Evolutionary conservation across 1,284 basidiomycete species (phyloP).

Genomic region (Fomitopsis pinicola): DNA sequence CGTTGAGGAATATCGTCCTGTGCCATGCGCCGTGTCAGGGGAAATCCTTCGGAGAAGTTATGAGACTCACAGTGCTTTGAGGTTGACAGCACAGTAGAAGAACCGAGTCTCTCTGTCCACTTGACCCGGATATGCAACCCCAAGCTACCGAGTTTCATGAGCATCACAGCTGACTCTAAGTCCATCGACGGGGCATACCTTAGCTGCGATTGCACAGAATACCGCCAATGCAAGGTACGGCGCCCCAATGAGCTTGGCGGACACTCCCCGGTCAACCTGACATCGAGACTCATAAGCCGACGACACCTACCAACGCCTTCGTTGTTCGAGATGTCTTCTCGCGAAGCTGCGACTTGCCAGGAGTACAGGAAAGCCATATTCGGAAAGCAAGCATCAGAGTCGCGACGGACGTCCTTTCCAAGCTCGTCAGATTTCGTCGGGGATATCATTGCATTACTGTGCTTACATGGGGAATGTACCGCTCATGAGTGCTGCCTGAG

Average conservation of each 20-base stretch:
- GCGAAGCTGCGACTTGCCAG: not conserved
- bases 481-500: conserved; percentile 39
- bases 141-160: conserved; percentile 11
- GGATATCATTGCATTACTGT: not conserved
- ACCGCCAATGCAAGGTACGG: conserved; percentile 20
- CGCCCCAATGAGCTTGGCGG: conserved; percentile 8
- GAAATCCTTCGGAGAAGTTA: not conserved
- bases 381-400: conserved; percentile 16
- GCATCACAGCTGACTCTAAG: not conserved
- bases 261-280: not conserved
- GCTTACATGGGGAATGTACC: conserved; percentile 43
- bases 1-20: conserved; percentile 10
- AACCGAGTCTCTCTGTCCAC: conserved; percentile 18
- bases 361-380: conserved; percentile 15
- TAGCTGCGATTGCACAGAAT: conserved; percentile 19
- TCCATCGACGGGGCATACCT: conserved; percentile 10
- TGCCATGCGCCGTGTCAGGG: not conserved
- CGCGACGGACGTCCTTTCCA: conserved; percentile 7
- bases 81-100: conserved; percentile 26
- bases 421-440: not conserved
- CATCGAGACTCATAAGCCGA: not conserved
- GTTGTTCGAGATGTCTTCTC: not conserved
- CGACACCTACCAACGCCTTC: conserved; percentile 10
- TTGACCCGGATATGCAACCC: conserved; percentile 16
- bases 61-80: conserved; percentile 14